These are phyloP conservation scores for Tolypocladium endophyticum DNA, from an alignment of 2,329 filamentous ascomycete species.

Conservation along the genomic window DNA sequence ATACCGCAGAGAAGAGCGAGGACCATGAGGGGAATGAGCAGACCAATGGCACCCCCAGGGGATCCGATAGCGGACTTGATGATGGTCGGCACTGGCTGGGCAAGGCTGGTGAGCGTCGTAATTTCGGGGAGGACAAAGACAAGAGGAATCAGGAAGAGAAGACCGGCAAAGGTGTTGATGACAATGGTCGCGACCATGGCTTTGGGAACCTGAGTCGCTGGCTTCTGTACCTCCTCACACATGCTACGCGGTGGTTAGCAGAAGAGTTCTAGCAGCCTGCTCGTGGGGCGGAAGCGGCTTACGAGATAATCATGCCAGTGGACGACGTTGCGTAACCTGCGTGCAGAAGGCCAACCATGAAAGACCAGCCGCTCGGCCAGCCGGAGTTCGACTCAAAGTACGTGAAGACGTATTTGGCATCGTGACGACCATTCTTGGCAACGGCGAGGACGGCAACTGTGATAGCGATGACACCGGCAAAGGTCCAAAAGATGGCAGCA, in stretches of 20 bases:
- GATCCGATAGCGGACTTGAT: slow-evolving; percentile 52
- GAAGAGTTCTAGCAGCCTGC: too few species aligned
- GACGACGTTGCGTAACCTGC: slow-evolving; percentile 66
- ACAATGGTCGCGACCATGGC: slow-evolving; percentile 60
- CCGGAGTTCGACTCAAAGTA: slow-evolving; percentile 59
- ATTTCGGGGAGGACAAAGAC: slow-evolving; percentile 60
- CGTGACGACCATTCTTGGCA: slow-evolving; percentile 57
- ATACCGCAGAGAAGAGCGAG: slow-evolving; percentile 58
- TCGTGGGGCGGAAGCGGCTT: slow-evolving; percentile 21
- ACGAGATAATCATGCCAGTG: slow-evolving; percentile 73
- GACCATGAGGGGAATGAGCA: slow-evolving; percentile 55
- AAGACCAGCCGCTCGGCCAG: slow-evolving; percentile 63
- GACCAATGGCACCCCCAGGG: slow-evolving; percentile 48
- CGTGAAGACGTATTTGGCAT: slow-evolving; percentile 53
- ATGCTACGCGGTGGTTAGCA: slow-evolving; percentile 34
- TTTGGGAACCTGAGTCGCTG: slow-evolving; percentile 58
- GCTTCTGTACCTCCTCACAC: slow-evolving; percentile 62
- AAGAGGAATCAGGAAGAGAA: slow-evolving; percentile 59
- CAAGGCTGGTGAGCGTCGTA: slow-evolving; percentile 37
- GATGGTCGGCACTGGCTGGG: slow-evolving; percentile 55
- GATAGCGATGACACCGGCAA: slow-evolving; percentile 58
- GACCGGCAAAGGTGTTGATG: slow-evolving; percentile 55
- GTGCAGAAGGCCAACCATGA: slow-evolving; percentile 61
- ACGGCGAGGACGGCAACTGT: slow-evolving; percentile 51
- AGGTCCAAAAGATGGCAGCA: slow-evolving; percentile 65